These are phyloP conservation scores for Dioszegia crocea DNA, from an alignment of 768 basidiomycete genomes.

Conservation along the genomic window DNA sequence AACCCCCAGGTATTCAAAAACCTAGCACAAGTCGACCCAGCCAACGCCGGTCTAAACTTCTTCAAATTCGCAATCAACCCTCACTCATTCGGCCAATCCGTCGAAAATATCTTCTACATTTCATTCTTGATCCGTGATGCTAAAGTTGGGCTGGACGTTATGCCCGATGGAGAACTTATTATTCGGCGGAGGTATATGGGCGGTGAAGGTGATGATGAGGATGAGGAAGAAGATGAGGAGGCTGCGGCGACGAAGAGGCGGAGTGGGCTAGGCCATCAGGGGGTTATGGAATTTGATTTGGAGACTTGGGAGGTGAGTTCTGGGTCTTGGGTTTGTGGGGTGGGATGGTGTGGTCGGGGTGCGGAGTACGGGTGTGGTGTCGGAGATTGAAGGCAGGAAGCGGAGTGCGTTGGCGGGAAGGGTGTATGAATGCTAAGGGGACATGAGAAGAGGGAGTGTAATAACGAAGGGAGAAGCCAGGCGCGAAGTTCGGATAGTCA, in stretches of 20 bases:
- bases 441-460: too few relatives aligned
- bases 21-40: constrained; percentile 52
- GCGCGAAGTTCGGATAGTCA: too few relatives aligned
- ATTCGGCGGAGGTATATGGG: constrained; percentile 57
- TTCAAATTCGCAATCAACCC: constrained; percentile 89
- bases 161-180: constrained; percentile 64
- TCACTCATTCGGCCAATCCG: constrained; percentile 81
- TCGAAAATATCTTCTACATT: constrained; percentile 94
- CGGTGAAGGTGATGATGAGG: constrained; percentile 48
- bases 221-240: constrained; percentile 61
- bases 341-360: too few relatives aligned
- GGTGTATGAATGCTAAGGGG: too few relatives aligned
- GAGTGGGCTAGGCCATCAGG: too few relatives aligned
- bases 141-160: constrained; percentile 50
- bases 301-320: constrained; percentile 72
- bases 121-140: constrained; percentile 89
- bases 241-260: too few relatives aligned
- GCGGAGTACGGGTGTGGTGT: too few relatives aligned
- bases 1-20: constrained; percentile 60
- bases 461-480: too few relatives aligned
- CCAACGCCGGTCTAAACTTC: constrained; percentile 60
- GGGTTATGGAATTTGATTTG: constrained; percentile 89
- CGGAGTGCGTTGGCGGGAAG: too few relatives aligned
- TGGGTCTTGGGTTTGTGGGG: too few relatives aligned
- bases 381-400: too few relatives aligned